Conservation (phyloP, 2,329 filamentous ascomycete genomes). For the Diplodia intermedia region DNA sequence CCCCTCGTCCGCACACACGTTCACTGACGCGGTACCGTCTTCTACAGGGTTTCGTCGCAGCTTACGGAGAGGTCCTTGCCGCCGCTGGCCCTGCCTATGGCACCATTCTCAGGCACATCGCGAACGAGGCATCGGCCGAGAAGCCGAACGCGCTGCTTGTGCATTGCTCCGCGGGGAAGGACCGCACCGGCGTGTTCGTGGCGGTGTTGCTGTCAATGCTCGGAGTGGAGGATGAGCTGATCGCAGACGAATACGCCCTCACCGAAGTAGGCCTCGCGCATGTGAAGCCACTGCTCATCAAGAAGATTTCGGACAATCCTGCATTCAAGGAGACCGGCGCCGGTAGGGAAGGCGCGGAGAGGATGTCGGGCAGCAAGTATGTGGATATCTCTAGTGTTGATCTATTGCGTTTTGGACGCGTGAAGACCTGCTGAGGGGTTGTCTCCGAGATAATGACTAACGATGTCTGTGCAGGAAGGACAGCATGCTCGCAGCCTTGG, state of each 20-base stretch:
- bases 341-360: conserved; percentile 35
- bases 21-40: conserved; percentile 3
- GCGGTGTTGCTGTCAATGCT: conserved; percentile 70
- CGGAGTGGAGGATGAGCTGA: conserved; percentile 64
- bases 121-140: conserved; percentile 35
- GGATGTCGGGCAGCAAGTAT: conserved; percentile 41
- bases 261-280: conserved; percentile 62
- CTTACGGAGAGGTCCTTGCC: conserved; percentile 68
- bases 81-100: conserved; percentile 61
- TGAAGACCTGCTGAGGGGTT: too few species aligned
- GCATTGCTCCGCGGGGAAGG: conserved; percentile 80
- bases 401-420: conserved; percentile 35
- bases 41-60: conserved; percentile 64
- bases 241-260: conserved; percentile 70
- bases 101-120: conserved; percentile 68
- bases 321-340: conserved; percentile 49
- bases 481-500: conserved; percentile 57
- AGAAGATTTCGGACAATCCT: conserved; percentile 57
- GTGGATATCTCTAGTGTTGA: conserved; percentile 50
- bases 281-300: conserved; percentile 38
- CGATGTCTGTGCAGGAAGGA: conserved; percentile 44
- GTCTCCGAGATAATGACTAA: conserved; percentile 39
- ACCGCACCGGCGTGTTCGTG: conserved; percentile 74
- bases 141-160: conserved; percentile 62
- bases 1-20: too few species aligned